A percentile compares a stretch with the other conserved stretches of the same genome.
phyloP scores from a whole-genome alignment of 805 yeast genomes.

The Myxozyma melibiosi region DNA sequence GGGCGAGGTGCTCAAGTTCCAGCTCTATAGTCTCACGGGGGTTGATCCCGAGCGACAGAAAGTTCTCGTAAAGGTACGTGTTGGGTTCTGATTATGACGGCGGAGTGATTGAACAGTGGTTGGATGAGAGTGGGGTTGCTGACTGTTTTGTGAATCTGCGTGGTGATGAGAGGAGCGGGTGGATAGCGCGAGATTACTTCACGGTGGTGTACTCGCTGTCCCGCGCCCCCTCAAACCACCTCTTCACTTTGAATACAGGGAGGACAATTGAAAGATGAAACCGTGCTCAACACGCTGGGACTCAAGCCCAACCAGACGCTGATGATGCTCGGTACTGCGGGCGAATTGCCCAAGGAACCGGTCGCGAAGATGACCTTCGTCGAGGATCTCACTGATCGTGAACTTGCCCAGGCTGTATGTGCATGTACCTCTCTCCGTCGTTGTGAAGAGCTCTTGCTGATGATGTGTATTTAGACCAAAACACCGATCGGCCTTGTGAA shows the following conservation, averaged over 20 bases:
- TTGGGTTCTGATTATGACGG: background rate
- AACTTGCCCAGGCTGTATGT: constrained; percentile 44
- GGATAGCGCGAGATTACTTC: too few relatives aligned
- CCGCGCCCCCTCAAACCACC: background rate
- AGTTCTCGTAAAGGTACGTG: constrained; percentile 64
- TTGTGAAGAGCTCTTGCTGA: constrained; percentile 35
- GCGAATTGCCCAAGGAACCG: constrained; percentile 57
- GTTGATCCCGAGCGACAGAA: constrained; percentile 92
- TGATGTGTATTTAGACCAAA: constrained; percentile 8
- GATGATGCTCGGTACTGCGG: constrained; percentile 93
- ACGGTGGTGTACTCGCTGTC: too few relatives aligned
- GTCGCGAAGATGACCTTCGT: constrained; percentile 58
- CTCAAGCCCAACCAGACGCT: constrained; percentile 67
- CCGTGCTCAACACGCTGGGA: constrained; percentile 52
- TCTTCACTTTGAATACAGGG: constrained; percentile 44
- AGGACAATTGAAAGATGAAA: constrained; percentile 79
- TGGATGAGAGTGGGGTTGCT: background rate
- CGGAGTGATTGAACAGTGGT: background rate
- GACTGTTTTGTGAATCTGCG: background rate
- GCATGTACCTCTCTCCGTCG: constrained; percentile 28
- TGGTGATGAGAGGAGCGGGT: background rate
- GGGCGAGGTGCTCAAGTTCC: constrained; percentile 65
- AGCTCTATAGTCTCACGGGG: constrained; percentile 70
- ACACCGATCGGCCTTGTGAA: constrained; percentile 67
- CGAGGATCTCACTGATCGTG: constrained; percentile 64